These are phyloP conservation scores for Microstegium vimineum DNA, from an alignment of 176 grass and related monocot species.

Conservation along the genomic window DNA sequence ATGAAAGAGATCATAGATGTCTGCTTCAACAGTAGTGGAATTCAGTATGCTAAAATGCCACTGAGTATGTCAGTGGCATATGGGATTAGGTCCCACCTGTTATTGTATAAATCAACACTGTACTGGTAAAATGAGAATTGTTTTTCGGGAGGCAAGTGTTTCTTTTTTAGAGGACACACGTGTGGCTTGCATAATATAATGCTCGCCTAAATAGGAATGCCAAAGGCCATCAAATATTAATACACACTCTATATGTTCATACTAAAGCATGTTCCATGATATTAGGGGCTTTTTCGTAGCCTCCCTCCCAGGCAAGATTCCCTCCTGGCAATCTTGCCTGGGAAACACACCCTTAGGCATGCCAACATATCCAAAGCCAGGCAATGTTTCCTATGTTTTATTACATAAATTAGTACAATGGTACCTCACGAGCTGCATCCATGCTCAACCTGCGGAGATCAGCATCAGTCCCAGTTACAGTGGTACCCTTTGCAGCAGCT, in stretches of 20 bases:
- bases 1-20: conserved; percentile 7
- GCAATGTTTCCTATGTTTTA: not conserved
- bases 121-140: not conserved
- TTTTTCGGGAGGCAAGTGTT: not conserved
- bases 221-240: conserved; percentile 17
- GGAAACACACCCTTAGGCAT: not conserved
- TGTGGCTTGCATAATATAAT: not conserved
- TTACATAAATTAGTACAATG: conserved; percentile 20
- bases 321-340: not conserved
- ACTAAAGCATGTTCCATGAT: conserved; percentile 6
- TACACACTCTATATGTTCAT: not conserved
- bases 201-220: not conserved
- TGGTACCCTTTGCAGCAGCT: conserved; percentile 72
- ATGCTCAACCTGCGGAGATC: conserved; percentile 98
- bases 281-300: not conserved
- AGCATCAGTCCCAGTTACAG: conserved; percentile 96
- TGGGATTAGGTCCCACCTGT: not conserved
- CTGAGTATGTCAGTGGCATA: not conserved
- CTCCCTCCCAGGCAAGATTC: not conserved
- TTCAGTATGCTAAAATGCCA: not conserved
- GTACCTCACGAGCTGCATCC: conserved; percentile 99
- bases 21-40: not conserved
- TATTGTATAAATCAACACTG: not conserved
- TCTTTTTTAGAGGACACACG: not conserved
- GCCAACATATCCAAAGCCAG: not conserved